phyloP scores from a whole-genome alignment of 108 stramenopile species.

The Schizochytrium sp. region DNA sequence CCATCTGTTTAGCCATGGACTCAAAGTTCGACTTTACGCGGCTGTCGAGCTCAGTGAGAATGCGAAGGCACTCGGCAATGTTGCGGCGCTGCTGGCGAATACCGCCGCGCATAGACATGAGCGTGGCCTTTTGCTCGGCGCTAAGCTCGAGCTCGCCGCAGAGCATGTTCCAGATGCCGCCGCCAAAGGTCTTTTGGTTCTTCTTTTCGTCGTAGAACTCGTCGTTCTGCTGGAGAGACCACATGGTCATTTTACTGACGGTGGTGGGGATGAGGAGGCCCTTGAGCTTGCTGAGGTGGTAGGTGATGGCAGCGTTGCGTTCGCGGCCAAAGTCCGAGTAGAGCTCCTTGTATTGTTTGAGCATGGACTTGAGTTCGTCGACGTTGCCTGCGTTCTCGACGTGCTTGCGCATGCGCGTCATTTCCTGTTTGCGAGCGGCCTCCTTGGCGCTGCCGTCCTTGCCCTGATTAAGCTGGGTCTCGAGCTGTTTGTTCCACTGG shows the following conservation, averaged over 20 bases:
- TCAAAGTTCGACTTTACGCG: constrained; percentile 4
- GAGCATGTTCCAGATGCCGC: constrained; percentile 18
- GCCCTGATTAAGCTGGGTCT: background rate
- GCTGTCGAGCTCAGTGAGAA: background rate
- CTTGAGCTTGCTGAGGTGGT: constrained; percentile 2
- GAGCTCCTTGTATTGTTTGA: background rate
- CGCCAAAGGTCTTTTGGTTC: constrained; percentile 17
- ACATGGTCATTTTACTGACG: constrained; percentile 16
- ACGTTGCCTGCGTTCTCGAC: background rate
- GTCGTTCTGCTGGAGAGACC: constrained; percentile 4
- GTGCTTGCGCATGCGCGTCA: background rate
- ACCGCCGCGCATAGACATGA: background rate
- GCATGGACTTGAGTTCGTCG: background rate
- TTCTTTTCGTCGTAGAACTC: constrained; percentile 16
- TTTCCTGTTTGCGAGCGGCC: background rate
- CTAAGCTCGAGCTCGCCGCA: background rate
- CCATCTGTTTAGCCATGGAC: constrained; percentile 1
- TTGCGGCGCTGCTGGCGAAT: constrained; percentile 7
- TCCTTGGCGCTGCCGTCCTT: constrained; percentile 16
- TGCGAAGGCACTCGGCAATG: constrained; percentile 14
- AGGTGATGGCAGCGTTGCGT: background rate
- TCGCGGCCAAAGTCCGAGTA: constrained; percentile 6
- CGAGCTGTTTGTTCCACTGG: background rate
- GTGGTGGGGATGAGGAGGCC: constrained; percentile 5
- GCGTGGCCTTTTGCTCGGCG: constrained; percentile 2